Conservation (phyloP, 2,329 filamentous ascomycete genomes). For the Diaporthe caulivora region DNA sequence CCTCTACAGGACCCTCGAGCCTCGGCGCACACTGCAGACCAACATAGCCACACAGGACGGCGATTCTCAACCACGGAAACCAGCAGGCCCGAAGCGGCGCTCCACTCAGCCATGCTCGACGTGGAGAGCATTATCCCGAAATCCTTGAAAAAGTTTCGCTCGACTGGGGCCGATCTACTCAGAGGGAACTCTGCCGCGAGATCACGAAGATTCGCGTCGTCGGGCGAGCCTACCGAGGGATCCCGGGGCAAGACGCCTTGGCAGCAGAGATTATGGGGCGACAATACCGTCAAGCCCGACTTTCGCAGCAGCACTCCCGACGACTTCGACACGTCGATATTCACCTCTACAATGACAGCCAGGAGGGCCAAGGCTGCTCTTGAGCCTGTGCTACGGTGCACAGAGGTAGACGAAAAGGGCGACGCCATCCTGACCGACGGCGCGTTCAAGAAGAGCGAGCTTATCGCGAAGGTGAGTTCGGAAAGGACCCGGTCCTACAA, state of each 20-base stretch:
- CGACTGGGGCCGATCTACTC: slow-evolving; percentile 24
- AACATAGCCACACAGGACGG: background rate
- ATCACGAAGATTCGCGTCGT: slow-evolving; percentile 46
- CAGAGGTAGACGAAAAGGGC: slow-evolving; percentile 92
- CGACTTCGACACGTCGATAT: slow-evolving; percentile 67
- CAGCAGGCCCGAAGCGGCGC: slow-evolving; percentile 14
- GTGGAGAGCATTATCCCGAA: slow-evolving; percentile 46
- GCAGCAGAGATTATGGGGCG: slow-evolving; percentile 64
- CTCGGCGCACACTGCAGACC: background rate
- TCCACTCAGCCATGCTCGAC: slow-evolving; percentile 43
- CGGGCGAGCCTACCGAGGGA: slow-evolving; percentile 41
- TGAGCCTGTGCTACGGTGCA: slow-evolving; percentile 89
- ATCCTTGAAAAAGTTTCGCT: slow-evolving; percentile 38
- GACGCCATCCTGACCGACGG: slow-evolving; percentile 93
- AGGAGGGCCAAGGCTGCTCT: slow-evolving; percentile 81
- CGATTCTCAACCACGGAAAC: slow-evolving; percentile 26
- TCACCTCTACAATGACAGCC: slow-evolving; percentile 75
- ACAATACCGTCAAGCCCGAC: slow-evolving; percentile 49
- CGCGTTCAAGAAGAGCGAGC: slow-evolving; percentile 97
- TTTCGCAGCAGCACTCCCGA: slow-evolving; percentile 36
- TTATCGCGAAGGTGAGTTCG: slow-evolving; percentile 85
- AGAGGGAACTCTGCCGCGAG: slow-evolving; percentile 33
- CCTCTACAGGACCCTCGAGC: background rate
- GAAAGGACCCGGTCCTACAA: slow-evolving; percentile 33
- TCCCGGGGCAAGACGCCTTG: slow-evolving; percentile 52